These are phyloP conservation scores for Candida railenensis DNA, from an alignment of 805 yeast species.

Conservation along the genomic window DNA sequence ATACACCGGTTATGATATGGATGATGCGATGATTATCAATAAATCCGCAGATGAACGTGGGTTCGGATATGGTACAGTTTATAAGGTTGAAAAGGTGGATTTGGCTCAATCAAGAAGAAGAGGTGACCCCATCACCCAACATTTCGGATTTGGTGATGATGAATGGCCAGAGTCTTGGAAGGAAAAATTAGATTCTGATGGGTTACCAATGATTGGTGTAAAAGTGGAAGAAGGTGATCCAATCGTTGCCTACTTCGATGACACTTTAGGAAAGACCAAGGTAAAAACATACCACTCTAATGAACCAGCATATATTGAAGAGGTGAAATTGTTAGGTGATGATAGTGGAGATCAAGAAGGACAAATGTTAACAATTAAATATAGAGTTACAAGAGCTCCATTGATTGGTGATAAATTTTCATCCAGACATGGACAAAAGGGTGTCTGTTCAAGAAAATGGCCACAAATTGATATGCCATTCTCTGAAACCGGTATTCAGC, in stretches of 20 bases:
- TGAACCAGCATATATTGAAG: slow-evolving; percentile 94
- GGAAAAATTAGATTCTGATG: slow-evolving; percentile 85
- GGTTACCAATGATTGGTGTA: slow-evolving; percentile 86
- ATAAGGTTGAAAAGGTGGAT: slow-evolving; percentile 91
- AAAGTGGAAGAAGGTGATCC: slow-evolving; percentile 95
- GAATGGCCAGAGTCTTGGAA: slow-evolving; percentile 92
- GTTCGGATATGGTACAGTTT: slow-evolving; percentile 95
- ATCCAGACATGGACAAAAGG: slow-evolving; percentile 97
- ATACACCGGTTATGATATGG: slow-evolving; percentile 99
- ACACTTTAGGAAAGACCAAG: slow-evolving; percentile 84
- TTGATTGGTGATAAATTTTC: slow-evolving; percentile 97
- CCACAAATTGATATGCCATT: slow-evolving; percentile 97
- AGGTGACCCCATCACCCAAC: slow-evolving; percentile 94
- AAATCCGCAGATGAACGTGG: slow-evolving; percentile 98
- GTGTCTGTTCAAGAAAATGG: slow-evolving; percentile 98
- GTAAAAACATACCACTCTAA: slow-evolving; percentile 90
- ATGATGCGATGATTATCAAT: slow-evolving; percentile 98
- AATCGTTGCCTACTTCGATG: slow-evolving; percentile 88
- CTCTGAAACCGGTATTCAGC: slow-evolving; percentile 93
- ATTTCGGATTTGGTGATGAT: slow-evolving; percentile 91
- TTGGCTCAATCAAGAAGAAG: slow-evolving; percentile 72
- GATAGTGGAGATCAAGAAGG: slow-evolving; percentile 73
- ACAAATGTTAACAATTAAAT: slow-evolving; percentile 83
- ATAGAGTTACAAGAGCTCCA: slow-evolving; percentile 88
- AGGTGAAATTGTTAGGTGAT: slow-evolving; percentile 88